Evolutionary conservation across 108 stramenopile species (phyloP).

Genomic region (Schizochytrium sp.): DNA sequence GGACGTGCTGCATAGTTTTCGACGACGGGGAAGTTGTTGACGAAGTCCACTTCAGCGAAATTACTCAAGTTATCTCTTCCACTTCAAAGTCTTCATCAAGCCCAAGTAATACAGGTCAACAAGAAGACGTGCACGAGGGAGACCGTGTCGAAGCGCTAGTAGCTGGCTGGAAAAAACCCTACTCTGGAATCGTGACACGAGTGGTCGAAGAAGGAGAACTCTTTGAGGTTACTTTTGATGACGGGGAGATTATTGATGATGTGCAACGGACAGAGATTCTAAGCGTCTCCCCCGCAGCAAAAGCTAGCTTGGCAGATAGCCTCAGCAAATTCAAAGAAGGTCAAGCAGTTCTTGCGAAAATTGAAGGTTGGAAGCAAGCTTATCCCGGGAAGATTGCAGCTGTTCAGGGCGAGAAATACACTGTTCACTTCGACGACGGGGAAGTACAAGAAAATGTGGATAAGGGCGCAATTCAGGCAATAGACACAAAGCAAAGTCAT

Average conservation of each 20-base stretch:
- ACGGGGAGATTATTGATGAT: constrained; percentile 47
- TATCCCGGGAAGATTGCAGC: too few relatives aligned
- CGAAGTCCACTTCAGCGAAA: constrained; percentile 8
- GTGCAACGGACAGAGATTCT: constrained; percentile 6
- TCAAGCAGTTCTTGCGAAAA: not conserved
- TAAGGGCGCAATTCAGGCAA: too few relatives aligned
- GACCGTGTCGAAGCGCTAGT: not conserved
- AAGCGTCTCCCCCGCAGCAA: not conserved
- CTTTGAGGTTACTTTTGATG: constrained; percentile 40
- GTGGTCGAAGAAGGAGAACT: not conserved
- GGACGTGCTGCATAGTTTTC: constrained; percentile 40
- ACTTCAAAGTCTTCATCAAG: too few relatives aligned
- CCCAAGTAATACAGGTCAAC: too few relatives aligned
- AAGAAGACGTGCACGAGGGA: not conserved
- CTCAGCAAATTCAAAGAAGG: not conserved
- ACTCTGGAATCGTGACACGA: not conserved
- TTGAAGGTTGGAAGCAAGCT: not conserved
- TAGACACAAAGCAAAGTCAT: too few relatives aligned
- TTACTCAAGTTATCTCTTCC: not conserved
- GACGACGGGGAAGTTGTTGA: constrained; percentile 46
- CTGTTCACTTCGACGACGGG: too few relatives aligned
- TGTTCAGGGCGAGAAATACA: too few relatives aligned
- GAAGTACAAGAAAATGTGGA: too few relatives aligned
- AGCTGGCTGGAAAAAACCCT: constrained; percentile 35
- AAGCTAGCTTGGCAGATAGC: not conserved